A percentile compares a stretch with the other conserved stretches of the same genome.
These are phyloP conservation scores for Pyrenophora teres DNA, from an alignment of 2,329 filamentous ascomycete species.

Conservation along the genomic window DNA sequence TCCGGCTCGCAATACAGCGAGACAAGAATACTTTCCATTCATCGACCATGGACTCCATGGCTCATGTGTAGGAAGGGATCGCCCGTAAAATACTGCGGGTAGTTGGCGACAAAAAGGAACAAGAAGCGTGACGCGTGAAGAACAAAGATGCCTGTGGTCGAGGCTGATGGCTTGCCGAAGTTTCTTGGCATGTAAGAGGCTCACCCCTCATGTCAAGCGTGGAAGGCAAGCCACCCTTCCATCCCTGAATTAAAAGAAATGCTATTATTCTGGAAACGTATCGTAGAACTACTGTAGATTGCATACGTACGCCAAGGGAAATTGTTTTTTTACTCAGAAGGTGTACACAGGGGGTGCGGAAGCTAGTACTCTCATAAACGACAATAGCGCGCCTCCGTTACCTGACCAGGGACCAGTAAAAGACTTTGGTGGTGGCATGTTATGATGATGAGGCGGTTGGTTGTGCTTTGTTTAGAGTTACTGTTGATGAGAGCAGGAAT, in stretches of 20 bases:
- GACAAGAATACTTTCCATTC: constrained; percentile 44
- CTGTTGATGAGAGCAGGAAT: no score
- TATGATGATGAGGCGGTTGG: no score
- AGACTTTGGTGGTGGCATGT: no score
- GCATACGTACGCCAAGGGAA: background rate
- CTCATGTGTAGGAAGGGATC: constrained; percentile 24
- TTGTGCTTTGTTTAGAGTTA: no score
- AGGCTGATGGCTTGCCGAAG: constrained; percentile 8
- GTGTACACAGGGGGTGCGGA: no score
- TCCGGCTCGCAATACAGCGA: constrained; percentile 40
- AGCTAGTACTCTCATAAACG: no score
- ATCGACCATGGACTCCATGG: constrained; percentile 41
- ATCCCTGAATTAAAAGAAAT: no score
- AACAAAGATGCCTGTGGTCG: constrained; percentile 15
- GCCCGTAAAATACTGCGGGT: background rate
- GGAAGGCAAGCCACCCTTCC: no score
- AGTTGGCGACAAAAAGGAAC: constrained; percentile 3
- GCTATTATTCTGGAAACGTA: no score
- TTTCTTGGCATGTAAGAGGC: constrained; percentile 12
- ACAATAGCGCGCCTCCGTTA: no score
- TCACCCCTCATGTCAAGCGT: background rate
- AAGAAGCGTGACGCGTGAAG: constrained; percentile 4
- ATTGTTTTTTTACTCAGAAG: no score
- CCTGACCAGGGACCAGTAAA: no score
- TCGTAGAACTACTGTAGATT: background rate